Evolutionary conservation across 1,284 basidiomycete genomes (phyloP).

Genomic region (Rhodotorula sp.): DNA sequence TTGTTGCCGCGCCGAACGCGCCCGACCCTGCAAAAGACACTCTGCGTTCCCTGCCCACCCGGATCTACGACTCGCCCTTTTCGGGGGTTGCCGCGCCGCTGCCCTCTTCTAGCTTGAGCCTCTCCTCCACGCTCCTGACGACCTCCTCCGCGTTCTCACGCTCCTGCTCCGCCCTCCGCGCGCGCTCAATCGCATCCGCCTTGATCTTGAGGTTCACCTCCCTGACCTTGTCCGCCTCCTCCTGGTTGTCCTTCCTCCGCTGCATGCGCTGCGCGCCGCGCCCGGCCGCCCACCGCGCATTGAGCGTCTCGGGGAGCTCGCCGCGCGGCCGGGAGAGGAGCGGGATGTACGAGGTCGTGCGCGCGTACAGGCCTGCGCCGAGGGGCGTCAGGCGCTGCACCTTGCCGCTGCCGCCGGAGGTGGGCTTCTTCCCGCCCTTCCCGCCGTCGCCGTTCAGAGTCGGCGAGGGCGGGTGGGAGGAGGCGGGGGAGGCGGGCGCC

Average conservation of each 20-base stretch:
- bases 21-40: background rate
- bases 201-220: conserved; percentile 39
- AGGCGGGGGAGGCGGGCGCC: background rate
- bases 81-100: background rate
- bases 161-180: conserved; percentile 14
- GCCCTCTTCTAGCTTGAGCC: background rate
- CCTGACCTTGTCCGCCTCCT: conserved; percentile 18
- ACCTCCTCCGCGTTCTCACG: background rate
- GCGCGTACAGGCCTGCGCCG: conserved; percentile 69
- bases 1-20: background rate
- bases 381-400: conserved; percentile 60
- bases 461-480: conserved; percentile 48
- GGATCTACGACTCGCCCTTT: background rate
- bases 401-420: conserved; percentile 44
- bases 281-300: conserved; percentile 72
- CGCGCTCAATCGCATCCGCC: conserved; percentile 23
- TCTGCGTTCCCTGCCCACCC: background rate
- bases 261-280: conserved; percentile 43
- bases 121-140: background rate
- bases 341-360: conserved; percentile 65
- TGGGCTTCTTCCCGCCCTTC: background rate
- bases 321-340: conserved; percentile 67
- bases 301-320: conserved; percentile 69
- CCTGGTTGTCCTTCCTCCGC: conserved; percentile 27
- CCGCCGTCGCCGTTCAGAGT: conserved; percentile 32